Evolutionary conservation across 371 early-diverging fungal species (phyloP), one percentile per base, ranked within the genome.

Genomic region (Lichtheimia ramosa): DNA sequence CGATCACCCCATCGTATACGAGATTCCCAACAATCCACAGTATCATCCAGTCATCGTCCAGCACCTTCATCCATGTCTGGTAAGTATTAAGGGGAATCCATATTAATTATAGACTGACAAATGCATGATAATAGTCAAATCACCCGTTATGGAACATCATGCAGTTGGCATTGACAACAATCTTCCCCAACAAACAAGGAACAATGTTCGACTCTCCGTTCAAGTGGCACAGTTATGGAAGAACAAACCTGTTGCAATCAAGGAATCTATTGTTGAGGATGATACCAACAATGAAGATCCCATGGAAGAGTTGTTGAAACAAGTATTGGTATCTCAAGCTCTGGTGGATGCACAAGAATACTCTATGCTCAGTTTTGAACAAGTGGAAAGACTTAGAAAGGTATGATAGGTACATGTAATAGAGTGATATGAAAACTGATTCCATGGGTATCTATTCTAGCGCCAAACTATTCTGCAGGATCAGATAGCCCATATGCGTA

Each of bases 321-420:
- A 88, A 58, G 62, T 86, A 14, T 51, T 84, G 48, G 71, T 86
- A 6, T 86, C 86, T 0, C 86, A 86, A 58, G 86, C 88, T 0
- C 62, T 85, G 5, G 74, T 88, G 27, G 88, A 88, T 63, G 77
- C 88, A 8, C 73, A 74, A 28, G 77, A 81, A 2, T 88, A 82
- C 56, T 75, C 82, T 50, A 65, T 83, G 1, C 58, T 88, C 14
- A 61, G 77, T 3, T 79, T 83, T 53, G 83, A 86, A 42, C 70
- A 85, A 54, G 71, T 83, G 5, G 84, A 83, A 14, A 63, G 63
- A 10, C 49, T 86, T 23, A 81, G 84, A 61, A 74, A 83, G 66
- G 86, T 84, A 68, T 58, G 39, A 51, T 54, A 5, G 3, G n/a
- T 5, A 46, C 23, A 27, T 51, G 46, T 54, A 20, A 50, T 14